Base-by-base conservation (phyloP, 106 monocot species). In the Cymbidium sinense region DNA sequence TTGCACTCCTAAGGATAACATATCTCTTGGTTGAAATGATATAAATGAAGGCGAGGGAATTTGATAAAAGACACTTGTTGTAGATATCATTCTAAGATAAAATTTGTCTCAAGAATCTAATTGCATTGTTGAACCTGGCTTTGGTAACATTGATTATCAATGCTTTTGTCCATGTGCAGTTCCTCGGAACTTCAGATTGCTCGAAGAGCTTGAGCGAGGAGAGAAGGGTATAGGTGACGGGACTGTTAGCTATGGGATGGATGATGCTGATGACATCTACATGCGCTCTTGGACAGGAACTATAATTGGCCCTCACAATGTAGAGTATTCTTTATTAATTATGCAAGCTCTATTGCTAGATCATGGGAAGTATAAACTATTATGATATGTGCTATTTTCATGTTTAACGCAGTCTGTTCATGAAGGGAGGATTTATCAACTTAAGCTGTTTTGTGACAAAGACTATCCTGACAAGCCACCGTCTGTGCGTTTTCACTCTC, bases 121-220 rank as follows among this genome's bases (percentile, higher is more conserved):
- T 69, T 23, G 12, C 13, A 69, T 33, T 69, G 12, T 37, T 71
- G 6, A 67, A 30, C 67, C 33, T 2, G 30, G 21, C 15, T 71
- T 71, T 71, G n/a, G 36, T 36, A n/a, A 5, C 71, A 71, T 37
- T 71, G 18, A 7, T 71, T 33, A 1, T 61, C 9, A 27, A 61
- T 34, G 34, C 37, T 71, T 71, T 18, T 39, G 34, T 39, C 21
- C 20, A 12, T 75, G 23, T 50, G 34, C 27, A 81, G 81, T 81
- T 81, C 81, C 81, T 44, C 43, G 81, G 76, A 81, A 81, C 70
- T 81, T 81, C 74, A 39, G 81, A n/a, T 76, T 81, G 67, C 75
- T 81, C 34, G 81, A 81, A 76, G 81, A 81, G 76, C 81, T 81
- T 51, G 81, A 81, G 75, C 64, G 81, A 81, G 81, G 81, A 76